Conservation (phyloP, 805 yeast species). For the Ogataea degrootiae region DNA sequence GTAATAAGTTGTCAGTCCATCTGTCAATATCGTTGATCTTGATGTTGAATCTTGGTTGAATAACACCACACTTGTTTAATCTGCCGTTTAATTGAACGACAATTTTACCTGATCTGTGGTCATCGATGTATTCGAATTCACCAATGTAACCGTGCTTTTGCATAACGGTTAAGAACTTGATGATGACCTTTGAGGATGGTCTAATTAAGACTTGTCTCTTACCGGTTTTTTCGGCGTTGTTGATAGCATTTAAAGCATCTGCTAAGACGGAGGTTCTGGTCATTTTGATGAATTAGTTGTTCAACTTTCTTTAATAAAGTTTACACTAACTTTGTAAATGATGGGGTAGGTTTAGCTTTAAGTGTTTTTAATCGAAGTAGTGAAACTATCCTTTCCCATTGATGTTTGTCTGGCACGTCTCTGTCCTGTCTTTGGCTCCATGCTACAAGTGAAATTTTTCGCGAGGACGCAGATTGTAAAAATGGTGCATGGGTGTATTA, state of each 20-base stretch:
- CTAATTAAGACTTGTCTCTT: slow-evolving; percentile 97
- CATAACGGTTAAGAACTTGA: slow-evolving; percentile 94
- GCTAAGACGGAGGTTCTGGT: slow-evolving; percentile 98
- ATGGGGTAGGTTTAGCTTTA: too few species aligned
- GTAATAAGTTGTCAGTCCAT: slow-evolving; percentile 97
- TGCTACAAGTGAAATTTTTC: too few species aligned
- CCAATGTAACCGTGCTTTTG: slow-evolving; percentile 98
- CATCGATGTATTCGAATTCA: slow-evolving; percentile 97
- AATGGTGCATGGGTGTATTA: slow-evolving; percentile 4
- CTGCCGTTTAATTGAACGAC: slow-evolving; percentile 97
- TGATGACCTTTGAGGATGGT: slow-evolving; percentile 97
- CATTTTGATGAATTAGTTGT: slow-evolving; percentile 47
- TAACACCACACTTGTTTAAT: slow-evolving; percentile 98
- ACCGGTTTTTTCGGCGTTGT: slow-evolving; percentile 99
- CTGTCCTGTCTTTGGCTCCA: too few species aligned
- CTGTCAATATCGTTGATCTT: slow-evolving; percentile 93
- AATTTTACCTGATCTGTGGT: slow-evolving; percentile 98
- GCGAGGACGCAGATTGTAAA: neutral
- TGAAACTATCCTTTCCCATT: too few species aligned
- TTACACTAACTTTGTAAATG: too few species aligned
- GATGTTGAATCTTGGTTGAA: slow-evolving; percentile 98
- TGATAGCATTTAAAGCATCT: slow-evolving; percentile 96
- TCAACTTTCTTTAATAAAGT: too few species aligned
- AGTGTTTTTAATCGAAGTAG: too few species aligned
- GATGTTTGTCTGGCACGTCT: too few species aligned